Base-by-base conservation (phyloP, 306 rosid species). In the Quercus robur region DNA sequence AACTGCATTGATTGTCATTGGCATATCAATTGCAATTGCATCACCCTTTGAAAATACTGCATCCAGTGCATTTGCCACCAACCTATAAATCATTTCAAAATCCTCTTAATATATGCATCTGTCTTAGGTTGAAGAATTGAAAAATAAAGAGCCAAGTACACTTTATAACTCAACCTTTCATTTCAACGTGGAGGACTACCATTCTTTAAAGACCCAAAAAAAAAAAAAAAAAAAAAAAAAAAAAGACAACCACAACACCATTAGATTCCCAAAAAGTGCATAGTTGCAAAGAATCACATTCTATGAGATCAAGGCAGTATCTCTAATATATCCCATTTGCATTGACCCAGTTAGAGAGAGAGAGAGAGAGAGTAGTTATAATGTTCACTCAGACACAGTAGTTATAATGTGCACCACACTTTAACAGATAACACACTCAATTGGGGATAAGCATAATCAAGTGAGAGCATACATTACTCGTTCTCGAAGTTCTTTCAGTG, bases 1-100 rank as follows among this genome's bases (percentile, higher is more conserved):
- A 75, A 94, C 97, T 17, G 98, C 88, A 78, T 75, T 77, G 76
- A 83, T 93, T 28, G 97, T 94, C 98, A 94, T 91, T 69, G 91
- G 94, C 94, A 89, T 89, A 87, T 94, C 97, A 74, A 92, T 94
- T 49, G 98, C 97, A 5, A 94, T 94, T 76, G 98, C 86, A 78
- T 92, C 98, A 6, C 98, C 97, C 86, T 79, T 92, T 2, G 97
- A 83, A 85, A 92, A 92, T 25, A 83, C 87, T 26, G 82, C 76
- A 49, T 87, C 92, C 72, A 92, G 78, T 49, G 93, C 97, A 79
- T 86, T 89, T 30, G 97, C 92, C 78, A 89, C 97, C 87, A 89
- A 59, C 97, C 98, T 94, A 86, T 23, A 73, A 81, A 83, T 81
- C 7, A 80, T 59, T 49, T 49, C 54, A 49, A 49, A 9, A 11